phyloP scores from a whole-genome alignment of 2,329 filamentous ascomycete genomes.

The Ploettnerulaceae sp. region DNA sequence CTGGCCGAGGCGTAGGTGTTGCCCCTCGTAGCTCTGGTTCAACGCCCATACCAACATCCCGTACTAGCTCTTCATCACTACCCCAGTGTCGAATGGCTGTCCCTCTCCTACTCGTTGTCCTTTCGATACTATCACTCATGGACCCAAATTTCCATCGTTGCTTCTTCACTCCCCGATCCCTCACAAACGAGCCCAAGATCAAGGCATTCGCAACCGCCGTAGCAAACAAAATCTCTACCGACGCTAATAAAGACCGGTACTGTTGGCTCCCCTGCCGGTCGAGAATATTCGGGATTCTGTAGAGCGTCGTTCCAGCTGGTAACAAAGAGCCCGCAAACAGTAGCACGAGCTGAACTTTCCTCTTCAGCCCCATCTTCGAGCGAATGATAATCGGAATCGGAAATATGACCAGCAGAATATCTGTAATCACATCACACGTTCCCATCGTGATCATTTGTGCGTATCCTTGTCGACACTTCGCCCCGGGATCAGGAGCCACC shows the following conservation, averaged over 20 bases:
- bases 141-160: slow-evolving; percentile 67
- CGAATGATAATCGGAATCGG: slow-evolving; percentile 83
- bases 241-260: slow-evolving; percentile 82
- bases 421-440: slow-evolving; percentile 81
- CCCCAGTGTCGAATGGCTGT: slow-evolving; percentile 64
- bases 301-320: slow-evolving; percentile 74
- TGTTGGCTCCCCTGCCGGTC: slow-evolving; percentile 68
- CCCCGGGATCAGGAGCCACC: slow-evolving; percentile 78
- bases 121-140: slow-evolving; percentile 58
- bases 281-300: slow-evolving; percentile 77
- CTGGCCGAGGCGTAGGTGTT: slow-evolving; percentile 25
- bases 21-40: slow-evolving; percentile 46
- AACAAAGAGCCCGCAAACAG: slow-evolving; percentile 82
- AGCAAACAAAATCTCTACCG: slow-evolving; percentile 84
- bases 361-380: slow-evolving; percentile 69
- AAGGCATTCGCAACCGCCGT: slow-evolving; percentile 83
- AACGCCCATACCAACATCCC: slow-evolving; percentile 69
- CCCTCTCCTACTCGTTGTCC: slow-evolving; percentile 38
- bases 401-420: slow-evolving; percentile 80
- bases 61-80: slow-evolving; percentile 86
- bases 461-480: slow-evolving; percentile 79
- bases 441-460: slow-evolving; percentile 87
- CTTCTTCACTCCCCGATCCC: slow-evolving; percentile 88
- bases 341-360: slow-evolving; percentile 72
- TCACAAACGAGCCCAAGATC: slow-evolving; percentile 86